Evolutionary conservation across 2,329 filamentous ascomycete species (phyloP), one percentile per base, ranked within the genome.

Genomic region (Botryotinia narcissicola): DNA sequence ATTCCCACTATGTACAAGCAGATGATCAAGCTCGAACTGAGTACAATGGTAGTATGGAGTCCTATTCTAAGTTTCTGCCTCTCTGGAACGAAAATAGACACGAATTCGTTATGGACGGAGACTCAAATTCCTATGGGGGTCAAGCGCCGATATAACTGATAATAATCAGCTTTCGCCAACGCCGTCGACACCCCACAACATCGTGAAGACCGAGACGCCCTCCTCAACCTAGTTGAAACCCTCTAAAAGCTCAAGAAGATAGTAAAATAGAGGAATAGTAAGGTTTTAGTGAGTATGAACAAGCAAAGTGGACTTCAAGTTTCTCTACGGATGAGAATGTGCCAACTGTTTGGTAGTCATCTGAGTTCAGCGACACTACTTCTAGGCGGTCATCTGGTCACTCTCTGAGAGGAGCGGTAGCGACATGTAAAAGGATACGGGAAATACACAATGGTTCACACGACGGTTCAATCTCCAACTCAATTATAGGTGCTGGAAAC

Each of bases 81-180:
- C 25, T n/a, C 25, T 6, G 14, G 48, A n/a, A 54, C 12, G 12
- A n/a, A n/a, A 16, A 6, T 3, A 54, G 25, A 5, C 2, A 54
- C 6, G 25, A 3, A n/a, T 16, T 7, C n/a, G 4, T 5, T 7
- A 7, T 3, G 2, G 48, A n/a, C 0, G 3, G 0, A 16, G 12
- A 54, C 25, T 54, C 25, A n/a, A 25, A 51, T 5, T n/a, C 48
- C 48, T 3, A 14, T n/a, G 14, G 25, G 5, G 14, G 25, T 54
- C 25, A 54, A 20, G 22, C 5, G 12, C 48, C 12, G 48, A 54
- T n/a, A n/a, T 54, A 16, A 54, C 5, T 54, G 25, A 54, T 54
- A 16, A 5, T 7, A 54, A 3, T 54, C 48, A 54, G n/a, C 25
- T n/a, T 16, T 54, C 12, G 16, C 25, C 10, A 54, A 54, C 25